phyloP scores from a whole-genome alignment of 108 stramenopile genomes.

The Cyclotella kingstonii region DNA sequence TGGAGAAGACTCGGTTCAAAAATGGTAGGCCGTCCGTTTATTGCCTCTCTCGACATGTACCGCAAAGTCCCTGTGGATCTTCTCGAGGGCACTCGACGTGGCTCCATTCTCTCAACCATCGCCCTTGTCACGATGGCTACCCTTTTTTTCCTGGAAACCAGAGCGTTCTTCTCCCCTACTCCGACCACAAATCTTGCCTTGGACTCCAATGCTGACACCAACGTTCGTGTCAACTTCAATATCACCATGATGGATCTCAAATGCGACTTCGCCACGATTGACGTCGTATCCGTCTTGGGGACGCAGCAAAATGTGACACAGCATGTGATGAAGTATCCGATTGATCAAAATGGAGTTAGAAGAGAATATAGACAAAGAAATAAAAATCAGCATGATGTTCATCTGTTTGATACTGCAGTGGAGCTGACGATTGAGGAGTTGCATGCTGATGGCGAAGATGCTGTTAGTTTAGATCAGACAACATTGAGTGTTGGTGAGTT shows the following conservation, averaged over 20 bases:
- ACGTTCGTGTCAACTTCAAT: conserved; percentile 88
- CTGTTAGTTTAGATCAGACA: conserved; percentile 57
- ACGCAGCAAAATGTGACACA: conserved; percentile 94
- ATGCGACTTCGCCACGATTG: conserved; percentile 88
- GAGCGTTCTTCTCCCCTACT: conserved; percentile 65
- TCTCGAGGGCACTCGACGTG: conserved; percentile 75
- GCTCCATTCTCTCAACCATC: conserved; percentile 61
- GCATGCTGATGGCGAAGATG: conserved; percentile 85
- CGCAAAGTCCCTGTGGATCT: conserved; percentile 82
- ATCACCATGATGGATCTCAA: conserved; percentile 90
- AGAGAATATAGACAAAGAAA: conserved; percentile 85
- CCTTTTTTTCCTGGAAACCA: conserved; percentile 86
- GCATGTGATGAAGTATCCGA: conserved; percentile 91
- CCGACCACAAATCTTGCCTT: conserved; percentile 70
- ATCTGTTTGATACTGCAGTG: conserved; percentile 70
- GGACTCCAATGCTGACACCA: conserved; percentile 64
- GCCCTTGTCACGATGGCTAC: conserved; percentile 62
- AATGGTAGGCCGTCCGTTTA: conserved; percentile 21
- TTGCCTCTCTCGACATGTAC: conserved; percentile 82
- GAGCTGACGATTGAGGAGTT: conserved; percentile 85
- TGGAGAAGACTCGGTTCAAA: neutral
- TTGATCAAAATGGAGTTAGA: conserved; percentile 86
- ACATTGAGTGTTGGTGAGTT: conserved; percentile 21
- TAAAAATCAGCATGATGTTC: conserved; percentile 76
- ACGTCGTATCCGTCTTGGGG: conserved; percentile 80